Evolutionary conservation across 495 filamentous ascomycete genomes (phyloP).

Genomic region (Aspergillus wentii): DNA sequence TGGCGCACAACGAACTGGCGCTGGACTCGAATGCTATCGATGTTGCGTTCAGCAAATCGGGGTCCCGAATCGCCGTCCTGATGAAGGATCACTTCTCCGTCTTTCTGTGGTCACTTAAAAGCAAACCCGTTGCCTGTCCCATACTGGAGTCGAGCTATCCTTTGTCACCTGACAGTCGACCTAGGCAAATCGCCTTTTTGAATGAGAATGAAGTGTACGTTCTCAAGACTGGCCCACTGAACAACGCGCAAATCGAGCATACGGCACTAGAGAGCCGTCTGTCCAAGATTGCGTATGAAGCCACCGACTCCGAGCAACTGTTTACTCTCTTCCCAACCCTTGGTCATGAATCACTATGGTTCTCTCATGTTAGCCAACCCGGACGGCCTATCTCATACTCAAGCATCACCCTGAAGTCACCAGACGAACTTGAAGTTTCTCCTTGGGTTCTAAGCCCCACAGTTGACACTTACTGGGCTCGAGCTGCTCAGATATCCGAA

Average conservation of each 20-base stretch:
- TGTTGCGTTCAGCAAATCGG: constrained; percentile 63
- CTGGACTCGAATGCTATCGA: constrained; percentile 63
- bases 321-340: constrained; percentile 35
- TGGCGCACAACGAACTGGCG: constrained; percentile 73
- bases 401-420: constrained; percentile 13
- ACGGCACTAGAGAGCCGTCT: constrained; percentile 34
- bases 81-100: constrained; percentile 58
- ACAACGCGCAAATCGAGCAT: constrained; percentile 29
- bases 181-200: constrained; percentile 39
- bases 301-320: constrained; percentile 31
- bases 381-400: constrained; percentile 27
- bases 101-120: constrained; percentile 58
- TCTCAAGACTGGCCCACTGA: constrained; percentile 30
- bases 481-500: constrained; percentile 31
- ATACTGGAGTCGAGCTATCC: constrained; percentile 43
- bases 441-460: constrained; percentile 28
- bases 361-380: constrained; percentile 28
- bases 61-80: constrained; percentile 66
- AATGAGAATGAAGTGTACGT: constrained; percentile 42
- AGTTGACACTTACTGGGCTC: constrained; percentile 38
- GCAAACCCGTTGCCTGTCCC: constrained; percentile 37
- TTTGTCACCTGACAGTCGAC: constrained; percentile 28
- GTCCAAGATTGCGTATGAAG: constrained; percentile 25
- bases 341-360: constrained; percentile 36
- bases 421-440: constrained; percentile 12